A percentile compares a stretch with the other conserved stretches of the same genome.
These are phyloP conservation scores for Crithidia brevicula DNA, from an alignment of 208 protist species.

Conservation along the genomic window DNA sequence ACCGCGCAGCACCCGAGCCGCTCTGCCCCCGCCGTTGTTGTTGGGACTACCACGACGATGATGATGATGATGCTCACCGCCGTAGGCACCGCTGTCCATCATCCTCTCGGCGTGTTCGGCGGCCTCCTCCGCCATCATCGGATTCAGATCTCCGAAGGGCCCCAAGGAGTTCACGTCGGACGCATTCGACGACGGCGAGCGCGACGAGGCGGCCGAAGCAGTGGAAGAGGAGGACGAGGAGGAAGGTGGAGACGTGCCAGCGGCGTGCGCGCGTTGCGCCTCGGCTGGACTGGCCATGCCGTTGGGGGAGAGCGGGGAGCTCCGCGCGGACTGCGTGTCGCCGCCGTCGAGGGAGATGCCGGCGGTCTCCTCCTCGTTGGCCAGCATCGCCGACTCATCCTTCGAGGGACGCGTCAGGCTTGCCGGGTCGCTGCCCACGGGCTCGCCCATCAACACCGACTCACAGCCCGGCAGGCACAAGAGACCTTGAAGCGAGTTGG, in stretches of 20 bases:
- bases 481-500: constrained; percentile 51
- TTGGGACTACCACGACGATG: neutral
- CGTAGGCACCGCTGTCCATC: neutral
- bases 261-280: neutral
- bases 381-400: neutral
- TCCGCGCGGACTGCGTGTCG: constrained; percentile 1
- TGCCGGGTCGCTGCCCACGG: neutral
- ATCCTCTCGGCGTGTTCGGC: neutral
- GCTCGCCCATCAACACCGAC: constrained; percentile 45
- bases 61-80: neutral
- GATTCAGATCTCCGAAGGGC: neutral
- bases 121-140: constrained; percentile 1
- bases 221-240: constrained; percentile 1
- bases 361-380: constrained; percentile 9
- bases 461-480: constrained; percentile 62
- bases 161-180: neutral
- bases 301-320: neutral
- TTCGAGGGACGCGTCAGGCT: neutral
- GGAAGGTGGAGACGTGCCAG: neutral
- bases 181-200: constrained; percentile 8
- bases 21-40: neutral
- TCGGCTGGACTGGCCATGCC: too few species aligned
- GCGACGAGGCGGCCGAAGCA: neutral
- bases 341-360: neutral
- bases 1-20: constrained; percentile 28